Conservation (phyloP, 441 rosid species). For the Flueggea neowawraea region DNA sequence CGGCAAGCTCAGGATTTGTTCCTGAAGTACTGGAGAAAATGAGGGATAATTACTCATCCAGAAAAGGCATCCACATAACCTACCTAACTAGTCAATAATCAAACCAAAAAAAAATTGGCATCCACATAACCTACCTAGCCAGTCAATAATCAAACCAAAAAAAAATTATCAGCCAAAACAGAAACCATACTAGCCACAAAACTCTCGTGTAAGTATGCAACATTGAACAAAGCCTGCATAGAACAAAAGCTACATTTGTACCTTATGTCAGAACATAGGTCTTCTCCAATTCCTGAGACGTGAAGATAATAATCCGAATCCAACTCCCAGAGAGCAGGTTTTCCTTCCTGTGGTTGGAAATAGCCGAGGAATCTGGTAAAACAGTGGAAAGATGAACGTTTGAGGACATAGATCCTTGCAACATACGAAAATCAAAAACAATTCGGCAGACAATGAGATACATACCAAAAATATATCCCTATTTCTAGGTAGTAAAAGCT, state of each 20-base stretch:
- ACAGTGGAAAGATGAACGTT: conserved; percentile 19
- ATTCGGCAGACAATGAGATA: too few species aligned
- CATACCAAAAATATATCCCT: too few species aligned
- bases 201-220: too few species aligned
- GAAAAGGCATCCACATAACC: background rate
- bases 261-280: conserved; percentile 59
- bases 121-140: too few species aligned
- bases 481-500: too few species aligned
- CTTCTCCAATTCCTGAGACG: conserved; percentile 87
- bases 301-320: conserved; percentile 99
- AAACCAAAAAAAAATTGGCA: too few species aligned
- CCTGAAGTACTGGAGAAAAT: conserved; percentile 27
- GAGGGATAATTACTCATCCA: background rate
- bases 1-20: conserved; percentile 36
- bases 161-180: too few species aligned
- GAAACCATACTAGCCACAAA: background rate
- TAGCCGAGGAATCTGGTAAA: conserved; percentile 87
- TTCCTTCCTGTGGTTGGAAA: conserved; percentile 94
- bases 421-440: background rate
- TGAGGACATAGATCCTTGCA: conserved; percentile 13
- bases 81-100: background rate
- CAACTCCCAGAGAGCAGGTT: conserved; percentile 98
- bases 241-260: conserved; percentile 25
- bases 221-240: too few species aligned
- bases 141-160: too few species aligned